Evolutionary conservation across 257 asterid species (phyloP), one percentile per base, ranked within the genome.

Genomic region (Scutellaria barbata): DNA sequence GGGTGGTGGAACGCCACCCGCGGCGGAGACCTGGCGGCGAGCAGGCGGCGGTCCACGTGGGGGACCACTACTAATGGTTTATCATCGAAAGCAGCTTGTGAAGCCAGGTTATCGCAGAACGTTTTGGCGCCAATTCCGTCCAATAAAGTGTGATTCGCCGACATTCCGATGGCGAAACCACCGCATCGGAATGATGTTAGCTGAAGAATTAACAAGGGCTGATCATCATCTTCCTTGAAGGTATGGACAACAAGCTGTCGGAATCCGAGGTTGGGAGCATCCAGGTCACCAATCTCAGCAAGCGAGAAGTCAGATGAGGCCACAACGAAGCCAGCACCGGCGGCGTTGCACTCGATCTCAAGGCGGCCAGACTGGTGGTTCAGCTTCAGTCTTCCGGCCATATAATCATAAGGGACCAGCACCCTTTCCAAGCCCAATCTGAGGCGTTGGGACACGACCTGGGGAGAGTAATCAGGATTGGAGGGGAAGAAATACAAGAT

Each of bases 181-280:
- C 93, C 90, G 33, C 93, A 85, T 63, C 56, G 74, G 58, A 87
- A 87, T 16, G 93, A 83, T 43, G 93, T 87, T 30, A 85, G 74
- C 90, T 87, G 56, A 41, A 41, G 35, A 30, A 30, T 30, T 4
- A 30, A 30, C 35, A 30, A 30, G 35, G 35, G 35, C 35, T 30
- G 35, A 30, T 30, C 35, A 30, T 30, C 35, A 30, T 30, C 35
- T 30, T 30, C 35, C 3, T 30, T 30, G 35, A 30, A 30, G 35
- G 35, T 30, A 30, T 30, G 35, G 3, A 30, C 5, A 30, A 30
- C 35, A 30, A 30, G 35, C 5, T 30, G 5, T 30, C 35, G 35
- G 35, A 30, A 30, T 30, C 35, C 35, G 35, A 30, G 35, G 35
- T 30, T 30, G 35, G 35, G 35, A 30, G 35, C 35, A 30, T 0